phyloP scores from a whole-genome alignment of 352 stramenopile genomes.

The Aphanomyces euteiches region DNA sequence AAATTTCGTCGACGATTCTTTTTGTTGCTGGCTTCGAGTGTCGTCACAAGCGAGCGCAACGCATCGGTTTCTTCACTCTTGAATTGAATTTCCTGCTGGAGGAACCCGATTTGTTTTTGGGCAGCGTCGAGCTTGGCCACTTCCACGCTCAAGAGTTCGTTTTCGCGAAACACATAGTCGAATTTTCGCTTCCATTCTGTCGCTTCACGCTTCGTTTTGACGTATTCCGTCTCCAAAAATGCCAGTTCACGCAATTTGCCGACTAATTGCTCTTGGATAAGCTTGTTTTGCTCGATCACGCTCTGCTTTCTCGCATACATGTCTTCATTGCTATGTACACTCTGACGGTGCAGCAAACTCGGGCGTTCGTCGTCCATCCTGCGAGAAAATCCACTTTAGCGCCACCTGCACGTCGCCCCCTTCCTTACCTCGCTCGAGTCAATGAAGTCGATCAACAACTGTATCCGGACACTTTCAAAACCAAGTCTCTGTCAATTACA shows the following conservation, averaged over 20 bases:
- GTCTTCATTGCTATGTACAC: conserved; percentile 30
- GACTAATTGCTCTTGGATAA: conserved; percentile 72
- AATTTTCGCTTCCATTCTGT: conserved; percentile 85
- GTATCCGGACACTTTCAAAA: too few species aligned
- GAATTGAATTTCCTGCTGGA: conserved; percentile 83
- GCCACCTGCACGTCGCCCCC: too few species aligned
- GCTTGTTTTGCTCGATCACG: conserved; percentile 55
- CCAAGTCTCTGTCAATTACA: too few species aligned
- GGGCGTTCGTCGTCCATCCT: conserved; percentile 25
- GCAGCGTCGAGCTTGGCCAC: conserved; percentile 79
- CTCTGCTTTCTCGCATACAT: conserved; percentile 30
- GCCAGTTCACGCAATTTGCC: conserved; percentile 76
- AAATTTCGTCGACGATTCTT: conserved; percentile 68
- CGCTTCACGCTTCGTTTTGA: conserved; percentile 71
- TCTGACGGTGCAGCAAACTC: conserved; percentile 21
- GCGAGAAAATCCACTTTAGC: background rate
- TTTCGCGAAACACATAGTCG: conserved; percentile 82
- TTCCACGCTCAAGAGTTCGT: conserved; percentile 78
- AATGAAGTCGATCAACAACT: too few species aligned
- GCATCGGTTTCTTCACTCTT: conserved; percentile 76
- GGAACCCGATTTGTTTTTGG: conserved; percentile 77
- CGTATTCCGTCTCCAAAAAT: conserved; percentile 79
- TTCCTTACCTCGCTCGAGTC: too few species aligned
- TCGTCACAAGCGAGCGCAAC: conserved; percentile 64
- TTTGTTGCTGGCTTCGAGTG: conserved; percentile 74